These are phyloP conservation scores for Plantago elongata DNA, from an alignment of 257 asterid species.

Conservation along the genomic window DNA sequence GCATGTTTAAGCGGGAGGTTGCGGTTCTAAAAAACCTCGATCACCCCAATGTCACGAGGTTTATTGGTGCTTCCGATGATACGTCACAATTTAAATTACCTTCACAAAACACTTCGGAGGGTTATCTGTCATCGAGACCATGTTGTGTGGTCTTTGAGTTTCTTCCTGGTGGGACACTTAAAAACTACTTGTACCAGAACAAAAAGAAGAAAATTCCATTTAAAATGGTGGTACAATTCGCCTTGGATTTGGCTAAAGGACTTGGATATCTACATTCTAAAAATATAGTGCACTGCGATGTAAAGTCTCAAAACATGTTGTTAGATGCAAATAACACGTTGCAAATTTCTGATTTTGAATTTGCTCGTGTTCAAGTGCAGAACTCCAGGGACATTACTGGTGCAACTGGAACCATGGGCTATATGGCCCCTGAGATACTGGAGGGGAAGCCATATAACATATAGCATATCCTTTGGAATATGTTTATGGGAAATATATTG, in stretches of 20 bases:
- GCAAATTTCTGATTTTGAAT: constrained; percentile 94
- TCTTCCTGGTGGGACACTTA: constrained; percentile 79
- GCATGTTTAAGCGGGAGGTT: constrained; percentile 76
- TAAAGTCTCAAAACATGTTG: too few species aligned
- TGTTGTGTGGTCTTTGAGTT: constrained; percentile 94
- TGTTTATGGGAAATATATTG: constrained; percentile 95
- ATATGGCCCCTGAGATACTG: constrained; percentile 98
- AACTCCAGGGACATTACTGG: constrained; percentile 96
- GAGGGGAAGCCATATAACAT: constrained; percentile 93
- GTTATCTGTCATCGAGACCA: constrained; percentile 67
- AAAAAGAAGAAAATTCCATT: constrained; percentile 80
- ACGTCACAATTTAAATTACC: constrained; percentile 87
- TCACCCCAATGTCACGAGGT: constrained; percentile 73
- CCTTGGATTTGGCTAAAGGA: constrained; percentile 82
- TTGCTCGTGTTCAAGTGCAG: constrained; percentile 96
- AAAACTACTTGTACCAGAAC: constrained; percentile 62
- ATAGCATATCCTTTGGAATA: constrained; percentile 81
- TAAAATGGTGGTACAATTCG: constrained; percentile 73
- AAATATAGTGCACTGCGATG: constrained; percentile 92
- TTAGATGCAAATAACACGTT: constrained; percentile 54
- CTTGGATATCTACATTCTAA: constrained; percentile 82
- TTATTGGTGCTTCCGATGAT: constrained; percentile 95
- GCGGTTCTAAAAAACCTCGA: constrained; percentile 89
- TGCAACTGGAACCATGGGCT: constrained; percentile 96
- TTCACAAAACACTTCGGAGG: constrained; percentile 69